phyloP scores from a whole-genome alignment of 1,284 basidiomycete genomes.

The Leucoagaricus sp. region DNA sequence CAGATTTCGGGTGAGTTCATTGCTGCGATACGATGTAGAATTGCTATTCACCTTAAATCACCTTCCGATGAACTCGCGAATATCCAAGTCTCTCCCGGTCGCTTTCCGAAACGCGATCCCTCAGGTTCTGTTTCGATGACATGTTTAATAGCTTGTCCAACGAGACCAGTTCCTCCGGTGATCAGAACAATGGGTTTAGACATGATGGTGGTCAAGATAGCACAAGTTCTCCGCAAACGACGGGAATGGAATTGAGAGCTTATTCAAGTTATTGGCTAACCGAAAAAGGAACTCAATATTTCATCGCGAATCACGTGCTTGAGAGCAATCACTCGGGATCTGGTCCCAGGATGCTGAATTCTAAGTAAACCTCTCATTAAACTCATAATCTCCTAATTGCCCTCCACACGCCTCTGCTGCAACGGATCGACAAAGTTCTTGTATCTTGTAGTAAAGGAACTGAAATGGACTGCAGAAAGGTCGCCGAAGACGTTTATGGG shows the following conservation, averaged over 20 bases:
- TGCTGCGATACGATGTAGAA: not conserved
- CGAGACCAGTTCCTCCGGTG: conserved; percentile 85
- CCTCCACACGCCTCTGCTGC: not conserved
- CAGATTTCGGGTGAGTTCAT: not conserved
- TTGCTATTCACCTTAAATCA: conserved; percentile 63
- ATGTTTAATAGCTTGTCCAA: conserved; percentile 80
- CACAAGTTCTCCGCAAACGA: not conserved
- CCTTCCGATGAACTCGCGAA: conserved; percentile 78
- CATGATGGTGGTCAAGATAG: conserved; percentile 13
- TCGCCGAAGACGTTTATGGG: conserved; percentile 59
- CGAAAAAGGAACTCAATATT: not conserved
- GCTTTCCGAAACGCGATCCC: conserved; percentile 76
- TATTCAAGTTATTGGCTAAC: not conserved
- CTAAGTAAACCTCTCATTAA: not conserved
- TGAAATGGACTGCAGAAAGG: conserved; percentile 43
- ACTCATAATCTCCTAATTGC: not conserved
- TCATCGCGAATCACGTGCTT: conserved; percentile 8
- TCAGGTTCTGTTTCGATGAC: conserved; percentile 77
- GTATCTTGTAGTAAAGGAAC: not conserved
- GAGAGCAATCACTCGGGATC: not conserved
- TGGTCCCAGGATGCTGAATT: not conserved
- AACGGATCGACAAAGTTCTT: not conserved
- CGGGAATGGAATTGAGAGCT: not conserved
- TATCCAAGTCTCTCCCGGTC: conserved; percentile 79
- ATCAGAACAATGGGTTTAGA: conserved; percentile 63